Conservation (phyloP, 352 stramenopile species). For the Pythium monospermum region DNA sequence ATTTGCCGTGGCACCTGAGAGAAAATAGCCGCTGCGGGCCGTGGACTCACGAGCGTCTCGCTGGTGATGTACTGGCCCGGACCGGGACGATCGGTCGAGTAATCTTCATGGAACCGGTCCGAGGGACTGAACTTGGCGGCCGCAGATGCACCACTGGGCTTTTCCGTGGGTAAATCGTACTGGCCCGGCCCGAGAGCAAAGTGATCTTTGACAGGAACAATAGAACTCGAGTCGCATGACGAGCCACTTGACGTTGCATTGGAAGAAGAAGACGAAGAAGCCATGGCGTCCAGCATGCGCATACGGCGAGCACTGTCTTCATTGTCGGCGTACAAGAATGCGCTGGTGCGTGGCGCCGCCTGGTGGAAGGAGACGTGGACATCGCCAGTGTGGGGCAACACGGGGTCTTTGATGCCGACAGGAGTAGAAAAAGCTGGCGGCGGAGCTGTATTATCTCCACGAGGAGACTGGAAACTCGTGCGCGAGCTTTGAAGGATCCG, state of each 20-base stretch:
- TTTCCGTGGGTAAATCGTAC: slow-evolving; percentile 33
- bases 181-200: slow-evolving; percentile 53
- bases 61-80: slow-evolving; percentile 47
- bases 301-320: slow-evolving; percentile 16
- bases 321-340: slow-evolving; percentile 29
- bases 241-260: slow-evolving; percentile 2
- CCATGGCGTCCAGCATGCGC: slow-evolving; percentile 17
- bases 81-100: slow-evolving; percentile 30
- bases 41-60: slow-evolving; percentile 27
- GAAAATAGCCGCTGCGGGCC: slow-evolving; percentile 36
- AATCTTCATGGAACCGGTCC: slow-evolving; percentile 50
- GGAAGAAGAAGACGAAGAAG: background rate
- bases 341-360: slow-evolving; percentile 25
- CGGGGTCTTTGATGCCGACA: slow-evolving; percentile 24
- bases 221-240: no score
- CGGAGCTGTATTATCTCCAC: slow-evolving; percentile 10
- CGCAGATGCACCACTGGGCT: slow-evolving; percentile 16
- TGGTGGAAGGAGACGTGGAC: slow-evolving; percentile 50
- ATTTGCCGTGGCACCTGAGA: slow-evolving; percentile 43
- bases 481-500: slow-evolving; percentile 37
- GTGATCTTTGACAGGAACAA: slow-evolving; percentile 32
- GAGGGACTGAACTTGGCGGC: slow-evolving; percentile 56
- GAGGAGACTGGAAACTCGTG: slow-evolving; percentile 25
- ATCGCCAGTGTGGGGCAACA: slow-evolving; percentile 20
- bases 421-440: slow-evolving; percentile 10